Evolutionary conservation across 2,329 filamentous ascomycete species (phyloP).

Genomic region (Tolypocladium sp.): DNA sequence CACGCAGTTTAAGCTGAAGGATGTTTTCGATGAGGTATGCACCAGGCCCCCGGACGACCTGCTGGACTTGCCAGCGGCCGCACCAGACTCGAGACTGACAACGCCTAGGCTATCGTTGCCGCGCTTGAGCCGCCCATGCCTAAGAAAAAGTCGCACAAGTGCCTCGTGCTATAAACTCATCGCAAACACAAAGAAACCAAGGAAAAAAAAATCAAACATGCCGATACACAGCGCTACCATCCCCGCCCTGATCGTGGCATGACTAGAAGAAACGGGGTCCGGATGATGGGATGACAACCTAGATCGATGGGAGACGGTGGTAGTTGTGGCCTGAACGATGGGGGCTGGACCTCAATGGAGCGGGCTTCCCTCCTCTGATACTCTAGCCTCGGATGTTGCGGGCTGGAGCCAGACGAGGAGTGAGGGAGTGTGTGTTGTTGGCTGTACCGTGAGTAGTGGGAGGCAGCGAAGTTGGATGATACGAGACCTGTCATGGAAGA

Average conservation of each 20-base stretch:
- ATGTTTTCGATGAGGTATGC: constrained; percentile 95
- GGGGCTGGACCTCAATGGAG: not conserved
- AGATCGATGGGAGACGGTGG: constrained; percentile 1
- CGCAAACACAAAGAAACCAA: not conserved
- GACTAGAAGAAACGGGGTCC: constrained; percentile 1
- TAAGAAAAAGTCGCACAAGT: constrained; percentile 68
- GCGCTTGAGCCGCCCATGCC: constrained; percentile 80
- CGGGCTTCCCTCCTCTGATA: not conserved
- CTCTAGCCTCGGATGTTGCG: not conserved
- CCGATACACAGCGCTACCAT: constrained; percentile 3
- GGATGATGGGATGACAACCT: constrained; percentile 2
- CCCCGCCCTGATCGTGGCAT: constrained; percentile 3
- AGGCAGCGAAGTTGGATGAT: not conserved
- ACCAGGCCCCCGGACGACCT: not conserved
- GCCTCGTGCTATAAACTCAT: constrained; percentile 52
- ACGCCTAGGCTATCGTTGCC: constrained; percentile 76
- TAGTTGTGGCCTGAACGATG: not conserved
- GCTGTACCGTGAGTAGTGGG: not conserved
- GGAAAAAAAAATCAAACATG: not conserved
- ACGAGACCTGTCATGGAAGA: not conserved
- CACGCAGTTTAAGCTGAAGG: constrained; percentile 97
- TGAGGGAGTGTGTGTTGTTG: not conserved
- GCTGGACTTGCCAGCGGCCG: not conserved
- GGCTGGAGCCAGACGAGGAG: not conserved
- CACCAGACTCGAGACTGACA: constrained; percentile 6